Conservation (phyloP, 179 eudicot species). For the Actinidia arguta region DNA sequence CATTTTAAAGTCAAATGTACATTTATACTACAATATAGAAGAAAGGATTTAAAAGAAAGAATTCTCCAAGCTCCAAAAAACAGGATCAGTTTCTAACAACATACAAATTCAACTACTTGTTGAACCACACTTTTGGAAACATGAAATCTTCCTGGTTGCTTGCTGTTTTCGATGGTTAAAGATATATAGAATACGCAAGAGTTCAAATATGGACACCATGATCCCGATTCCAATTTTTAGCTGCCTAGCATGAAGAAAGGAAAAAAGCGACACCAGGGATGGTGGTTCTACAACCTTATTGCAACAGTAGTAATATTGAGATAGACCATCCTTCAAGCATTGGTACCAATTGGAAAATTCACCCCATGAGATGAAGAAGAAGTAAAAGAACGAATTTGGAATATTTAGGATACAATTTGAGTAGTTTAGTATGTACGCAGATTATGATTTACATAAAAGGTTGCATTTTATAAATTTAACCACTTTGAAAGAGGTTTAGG, state of each 20-base stretch:
- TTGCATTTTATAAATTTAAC: neutral
- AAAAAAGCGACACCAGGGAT: neutral
- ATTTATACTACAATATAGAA: neutral
- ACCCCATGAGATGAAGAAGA: neutral
- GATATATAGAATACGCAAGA: neutral
- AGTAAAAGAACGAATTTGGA: neutral
- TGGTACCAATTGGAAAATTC: neutral
- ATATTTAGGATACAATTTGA: neutral
- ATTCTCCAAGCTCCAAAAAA: neutral
- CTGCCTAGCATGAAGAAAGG: slow-evolving; percentile 1
- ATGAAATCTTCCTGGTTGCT: neutral
- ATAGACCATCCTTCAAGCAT: neutral
- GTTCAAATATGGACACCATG: neutral
- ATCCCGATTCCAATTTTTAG: neutral
- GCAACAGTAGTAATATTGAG: neutral
- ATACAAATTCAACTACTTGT: neutral
- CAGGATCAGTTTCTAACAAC: neutral
- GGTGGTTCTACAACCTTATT: slow-evolving; percentile 11
- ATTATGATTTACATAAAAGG: neutral
- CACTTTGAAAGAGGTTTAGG: neutral
- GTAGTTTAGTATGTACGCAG: neutral
- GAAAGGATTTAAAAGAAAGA: neutral
- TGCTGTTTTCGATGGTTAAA: neutral
- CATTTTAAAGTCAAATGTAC: neutral
- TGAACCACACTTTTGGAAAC: neutral